Evolutionary conservation across 164 flowering plant species (phyloP), one percentile per base, ranked within the genome.

Genomic region (Chimonanthus salicifolius): DNA sequence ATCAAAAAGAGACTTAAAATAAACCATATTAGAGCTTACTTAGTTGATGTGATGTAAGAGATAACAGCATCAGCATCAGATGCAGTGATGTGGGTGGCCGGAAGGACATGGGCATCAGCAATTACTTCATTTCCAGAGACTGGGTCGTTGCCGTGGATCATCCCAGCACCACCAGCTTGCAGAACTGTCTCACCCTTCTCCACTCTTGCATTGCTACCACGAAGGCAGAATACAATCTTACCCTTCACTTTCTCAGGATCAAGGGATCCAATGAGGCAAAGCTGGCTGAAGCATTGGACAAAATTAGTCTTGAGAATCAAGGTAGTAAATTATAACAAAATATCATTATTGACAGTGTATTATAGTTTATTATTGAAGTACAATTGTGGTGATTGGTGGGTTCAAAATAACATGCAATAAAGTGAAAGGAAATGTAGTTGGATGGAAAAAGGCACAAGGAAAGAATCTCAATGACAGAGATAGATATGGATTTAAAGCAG

Each of bases 161-260:
- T 87, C 8, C 86, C 94, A 15, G 47, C 86, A 2, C 85, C 94
- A 4, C 92, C 92, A 2, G 90, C 90, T 3, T 46, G 7, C 20
- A 48, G 48, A 3, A 68, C 43, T 2, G 82, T 82, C 54, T 75
- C 7, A 7, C 88, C 89, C 74, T 90, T 87, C 16, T 87, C 88
- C 7, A 79, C 79, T 74, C 88, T 80, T 0, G 64, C 78, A 46
- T 50, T 82, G 0, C 10, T 77, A 0, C 92, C 92, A 67, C 92
- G 3, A 7, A 83, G 84, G 49, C 94, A 90, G 1, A 69, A 87
- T 83, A 90, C 67, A 7, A 90, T 86, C 80, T 86, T 90, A 2
- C 90, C 92, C 72, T 81, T 81, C 70, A 78, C 89, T 81, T 88
- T 88, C 71, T 71, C 47, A 0, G 80, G 80, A 68, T 88, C 89